Evolutionary conservation across 108 stramenopile genomes (phyloP), one percentile per base, ranked within the genome.

Genomic region (Ochromonas danica): DNA sequence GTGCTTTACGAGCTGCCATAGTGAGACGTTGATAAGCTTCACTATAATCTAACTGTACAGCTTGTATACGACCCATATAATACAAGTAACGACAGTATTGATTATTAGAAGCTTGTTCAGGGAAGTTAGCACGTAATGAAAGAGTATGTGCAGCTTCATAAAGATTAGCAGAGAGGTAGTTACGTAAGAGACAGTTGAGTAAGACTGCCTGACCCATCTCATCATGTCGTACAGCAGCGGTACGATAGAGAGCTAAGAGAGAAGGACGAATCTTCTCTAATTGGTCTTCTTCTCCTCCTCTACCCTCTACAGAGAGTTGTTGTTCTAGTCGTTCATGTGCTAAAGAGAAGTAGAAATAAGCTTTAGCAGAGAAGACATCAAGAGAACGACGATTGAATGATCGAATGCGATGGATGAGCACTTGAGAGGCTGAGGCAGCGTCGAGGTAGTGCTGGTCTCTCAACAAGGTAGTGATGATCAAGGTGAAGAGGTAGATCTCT

Each of bases 101-200:
- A 84, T 95, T 96, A 88, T 97, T 97, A 62, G 82, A 82, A 51
- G 63, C 81, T 72, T 28, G 3, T 71, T 94, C 97, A 10, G 95
- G 97, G 83, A 97, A 95, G 78, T 88, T 88, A 17, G 94, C 85
- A 79, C 94, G 92, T 62, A 88, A 81, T 38, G 94, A 82, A 28
- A 99, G 86, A 80, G 96, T 97, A 78, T 94, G 91, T 22, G 98
- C 98, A 86, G 94, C 95, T 71, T 97, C 96, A n/a, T 96, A 90
- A 2, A 78, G 57, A 41, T 87, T 82, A 33, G 77, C 43, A 28
- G 43, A 40, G 1, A 87, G 71, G 6, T 83, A 43, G 51, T 72
- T 77, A 62, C 89, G 61, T 80, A 89, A 83, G 31, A 89, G 45
- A 28, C 85, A 79, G 81, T 89, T 89, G 42, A 89, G 45, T 27